phyloP scores from a whole-genome alignment of 768 basidiomycete species.

The Pleurotus eryngii region DNA sequence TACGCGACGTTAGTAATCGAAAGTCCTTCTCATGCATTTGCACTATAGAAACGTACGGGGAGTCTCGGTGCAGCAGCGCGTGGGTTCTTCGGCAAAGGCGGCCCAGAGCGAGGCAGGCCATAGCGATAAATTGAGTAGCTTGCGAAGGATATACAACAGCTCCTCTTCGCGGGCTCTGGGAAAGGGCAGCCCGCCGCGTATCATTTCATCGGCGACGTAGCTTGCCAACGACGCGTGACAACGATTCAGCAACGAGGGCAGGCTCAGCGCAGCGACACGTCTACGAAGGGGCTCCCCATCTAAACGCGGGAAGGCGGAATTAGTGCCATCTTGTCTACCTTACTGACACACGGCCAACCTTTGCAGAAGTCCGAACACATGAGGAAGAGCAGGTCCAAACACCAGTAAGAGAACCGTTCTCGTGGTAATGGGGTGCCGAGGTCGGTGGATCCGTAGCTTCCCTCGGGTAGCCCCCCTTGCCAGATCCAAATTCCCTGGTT shows the following conservation, averaged over 20 bases:
- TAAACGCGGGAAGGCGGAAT: constrained; percentile 21
- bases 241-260: constrained; percentile 75
- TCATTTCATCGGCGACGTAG: constrained; percentile 80
- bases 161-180: constrained; percentile 88
- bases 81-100: constrained; percentile 63
- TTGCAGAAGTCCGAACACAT: constrained; percentile 66
- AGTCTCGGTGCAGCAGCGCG: constrained; percentile 47
- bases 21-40: neutral
- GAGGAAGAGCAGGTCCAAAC: constrained; percentile 81
- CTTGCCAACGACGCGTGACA: constrained; percentile 63
- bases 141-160: constrained; percentile 76
- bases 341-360: constrained; percentile 35
- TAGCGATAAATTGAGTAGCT: constrained; percentile 68
- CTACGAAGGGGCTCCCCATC: constrained; percentile 59
- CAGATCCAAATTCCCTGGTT: constrained; percentile 23
- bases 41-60: constrained; percentile 44
- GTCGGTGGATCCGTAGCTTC: constrained; percentile 59
- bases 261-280: constrained; percentile 68
- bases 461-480: constrained; percentile 32
- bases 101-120: constrained; percentile 80
- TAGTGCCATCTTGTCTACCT: neutral
- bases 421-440: constrained; percentile 55
- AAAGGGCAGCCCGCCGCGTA: constrained; percentile 88
- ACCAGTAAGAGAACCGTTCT: constrained; percentile 92
- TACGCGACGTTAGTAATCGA: constrained; percentile 11